Base-by-base conservation (phyloP, 2,329 filamentous ascomycete species). In the Pseudogymnoascus sp. region DNA sequence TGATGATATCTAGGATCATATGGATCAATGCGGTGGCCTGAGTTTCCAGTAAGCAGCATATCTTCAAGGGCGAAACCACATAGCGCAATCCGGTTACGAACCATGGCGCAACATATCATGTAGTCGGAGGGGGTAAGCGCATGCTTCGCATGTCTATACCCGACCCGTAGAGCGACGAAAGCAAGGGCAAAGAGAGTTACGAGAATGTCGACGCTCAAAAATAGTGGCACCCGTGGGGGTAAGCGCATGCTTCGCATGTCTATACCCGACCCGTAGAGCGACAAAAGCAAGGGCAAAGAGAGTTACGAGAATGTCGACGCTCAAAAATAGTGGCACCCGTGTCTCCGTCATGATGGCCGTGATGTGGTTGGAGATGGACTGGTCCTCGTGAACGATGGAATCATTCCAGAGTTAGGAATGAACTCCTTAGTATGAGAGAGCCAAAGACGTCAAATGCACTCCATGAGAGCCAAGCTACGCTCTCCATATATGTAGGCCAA, bases 51-150 rank as follows among this genome's bases (percentile, higher is more conserved):
- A 55, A 55, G 49, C 49, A 55, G 6, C 29, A 35, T 55, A 10
- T 33, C 29, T 55, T 33, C 12, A 33, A 35, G 16, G 16, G 29
- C 8, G 11, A 6, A 16, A 14, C 29, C 10, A 19, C 49, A 55
- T 14, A 55, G 7, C 21, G n/a, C 49, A 35, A 33, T 6, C n/a
- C 26, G 6, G 41, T 21, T 55, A 55, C 49, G 16, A 55, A 55
- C 49, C 49, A 55, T 55, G n/a, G 49, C 49, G 14, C 49, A 55
- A 21, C 49, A 55, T 55, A 55, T 55, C 49, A 55, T 55, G 29
- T 55, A 55, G 16, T 55, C 49, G 10, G 49, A 55, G 49, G 33
- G 49, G 2, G 49, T 55, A 19, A 55, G 49, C 1, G 49, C 49
- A 33, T 33, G 6, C 49, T 55, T 55, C 6, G 49, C 49, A 19